Evolutionary conservation across 1,284 basidiomycete species (phyloP), one percentile per base, ranked within the genome.

Genomic region (Golubevia sp.): DNA sequence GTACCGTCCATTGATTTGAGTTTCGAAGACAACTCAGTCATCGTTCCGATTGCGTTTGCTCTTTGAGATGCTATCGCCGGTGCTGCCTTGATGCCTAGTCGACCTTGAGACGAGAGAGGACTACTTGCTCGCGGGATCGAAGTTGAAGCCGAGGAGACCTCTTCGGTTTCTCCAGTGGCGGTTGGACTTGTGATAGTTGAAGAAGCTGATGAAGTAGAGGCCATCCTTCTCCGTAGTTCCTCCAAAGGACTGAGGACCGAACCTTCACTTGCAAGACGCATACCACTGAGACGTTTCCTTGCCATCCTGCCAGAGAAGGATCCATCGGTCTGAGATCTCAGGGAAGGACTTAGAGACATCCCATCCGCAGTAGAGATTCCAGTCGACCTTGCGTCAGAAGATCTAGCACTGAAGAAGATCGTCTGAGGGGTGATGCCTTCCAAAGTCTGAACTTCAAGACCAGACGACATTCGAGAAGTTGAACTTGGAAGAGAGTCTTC

Each of bases 341-440:
- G 59, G 1, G 73, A 76, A 4, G 21, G 11, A 57, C 13, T 7
- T 24, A 30, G 8, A 55, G 34, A 55, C 5, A 24, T 44, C 8
- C 15, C 44, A n/a, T 59, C 21, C 18, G 18, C n/a, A n/a, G 49
- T 52, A 2, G 52, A 15, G 15, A 55, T 18, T 4, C 8, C 11
- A 3, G 23, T 20, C 8, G 26, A 52, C 8, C 62, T 60, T 2
- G 60, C 48, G 34, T 67, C 23, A 23, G 21, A 26, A 23, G 25
- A 11, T 23, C 11, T 52, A 26, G 23, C 50, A 26, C 90, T 92
- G 72, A 99, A 87, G 85, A 99, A 98, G 23, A 99, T 91, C 0
- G 95, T 99, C 67, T 94, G 93, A 3, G 94, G 94, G 0, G 94
- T 92, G n/a, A 97, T 91, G 2, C 91, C 76, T 15, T 82, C 72